Evolutionary conservation across 495 filamentous ascomycete genomes (phyloP).

Genomic region (Penicillium psychrofluorescens): DNA sequence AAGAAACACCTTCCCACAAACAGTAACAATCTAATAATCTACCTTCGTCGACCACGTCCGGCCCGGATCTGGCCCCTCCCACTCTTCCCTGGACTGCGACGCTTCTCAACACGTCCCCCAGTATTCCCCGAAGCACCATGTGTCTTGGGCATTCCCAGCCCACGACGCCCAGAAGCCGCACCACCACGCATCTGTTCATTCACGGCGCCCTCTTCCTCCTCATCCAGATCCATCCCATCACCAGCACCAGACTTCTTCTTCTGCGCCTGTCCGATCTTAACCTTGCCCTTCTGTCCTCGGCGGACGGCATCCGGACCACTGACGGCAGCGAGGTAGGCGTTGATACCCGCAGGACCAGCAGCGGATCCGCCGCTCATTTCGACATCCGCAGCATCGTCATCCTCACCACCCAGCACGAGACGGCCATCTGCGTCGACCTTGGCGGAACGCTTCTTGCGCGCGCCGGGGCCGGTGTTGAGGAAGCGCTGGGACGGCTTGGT

Average conservation of each 20-base stretch:
- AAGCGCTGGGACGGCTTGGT: conserved; percentile 64
- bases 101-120: conserved; percentile 31
- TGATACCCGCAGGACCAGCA: conserved; percentile 52
- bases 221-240: conserved; percentile 67
- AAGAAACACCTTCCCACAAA: background rate
- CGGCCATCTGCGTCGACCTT: conserved; percentile 83
- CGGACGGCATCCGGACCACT: conserved; percentile 74
- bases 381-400: conserved; percentile 39
- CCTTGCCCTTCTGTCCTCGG: conserved; percentile 72
- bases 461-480: conserved; percentile 35
- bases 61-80: conserved; percentile 12
- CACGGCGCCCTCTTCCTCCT: conserved; percentile 25
- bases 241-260: conserved; percentile 40
- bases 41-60: conserved; percentile 1
- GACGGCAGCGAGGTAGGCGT: conserved; percentile 88
- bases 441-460: conserved; percentile 45
- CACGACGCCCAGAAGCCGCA: conserved; percentile 26
- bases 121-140: conserved; percentile 26
- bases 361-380: conserved; percentile 52
- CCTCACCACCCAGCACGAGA: conserved; percentile 62
- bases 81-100: conserved; percentile 20
- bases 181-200: conserved; percentile 16
- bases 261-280: conserved; percentile 72
- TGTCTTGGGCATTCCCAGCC: conserved; percentile 40
- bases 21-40: background rate